Evolutionary conservation across 208 protist genomes (phyloP).

Genomic region (Trypanosoma theileri): DNA sequence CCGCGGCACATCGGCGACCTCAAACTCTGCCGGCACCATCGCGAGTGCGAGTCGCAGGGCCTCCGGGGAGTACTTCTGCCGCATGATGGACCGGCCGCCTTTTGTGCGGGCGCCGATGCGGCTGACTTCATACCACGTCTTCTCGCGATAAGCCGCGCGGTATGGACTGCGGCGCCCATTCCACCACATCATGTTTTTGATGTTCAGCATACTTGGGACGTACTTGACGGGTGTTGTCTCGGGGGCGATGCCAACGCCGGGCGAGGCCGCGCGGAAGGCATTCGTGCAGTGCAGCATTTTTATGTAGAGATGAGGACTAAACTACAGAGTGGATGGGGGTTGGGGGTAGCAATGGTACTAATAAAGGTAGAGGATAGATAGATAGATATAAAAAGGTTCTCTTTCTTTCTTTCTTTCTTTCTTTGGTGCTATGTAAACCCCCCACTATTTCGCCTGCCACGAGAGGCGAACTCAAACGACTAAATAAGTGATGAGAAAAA

Average conservation of each 20-base stretch:
- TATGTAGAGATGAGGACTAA: no score
- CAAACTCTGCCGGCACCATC: slow-evolving; percentile 82
- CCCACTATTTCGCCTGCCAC: no score
- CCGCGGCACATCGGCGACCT: slow-evolving; percentile 76
- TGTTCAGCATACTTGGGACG: slow-evolving; percentile 87
- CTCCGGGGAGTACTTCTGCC: slow-evolving; percentile 71
- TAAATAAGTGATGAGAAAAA: neutral
- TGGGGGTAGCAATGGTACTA: no score
- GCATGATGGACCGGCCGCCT: slow-evolving; percentile 55
- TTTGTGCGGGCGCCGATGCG: slow-evolving; percentile 58
- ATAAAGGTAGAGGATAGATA: neutral
- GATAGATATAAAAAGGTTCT: neutral
- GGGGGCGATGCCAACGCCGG: slow-evolving; percentile 82
- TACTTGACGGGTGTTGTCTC: slow-evolving; percentile 92
- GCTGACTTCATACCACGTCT: slow-evolving; percentile 74
- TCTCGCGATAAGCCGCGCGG: slow-evolving; percentile 77
- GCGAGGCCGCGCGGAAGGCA: slow-evolving; percentile 53
- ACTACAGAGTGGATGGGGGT: no score
- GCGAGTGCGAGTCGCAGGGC: slow-evolving; percentile 68
- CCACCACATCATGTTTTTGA: slow-evolving; percentile 83
- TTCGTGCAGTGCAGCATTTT: slow-evolving; percentile 41
- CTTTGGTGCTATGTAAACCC: neutral
- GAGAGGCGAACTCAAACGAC: no score
- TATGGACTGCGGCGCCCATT: slow-evolving; percentile 54
- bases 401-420: slow-evolving; percentile 25